phyloP scores from a whole-genome alignment of 2,329 filamentous ascomycete species.

The Colletotrichum sp. region DNA sequence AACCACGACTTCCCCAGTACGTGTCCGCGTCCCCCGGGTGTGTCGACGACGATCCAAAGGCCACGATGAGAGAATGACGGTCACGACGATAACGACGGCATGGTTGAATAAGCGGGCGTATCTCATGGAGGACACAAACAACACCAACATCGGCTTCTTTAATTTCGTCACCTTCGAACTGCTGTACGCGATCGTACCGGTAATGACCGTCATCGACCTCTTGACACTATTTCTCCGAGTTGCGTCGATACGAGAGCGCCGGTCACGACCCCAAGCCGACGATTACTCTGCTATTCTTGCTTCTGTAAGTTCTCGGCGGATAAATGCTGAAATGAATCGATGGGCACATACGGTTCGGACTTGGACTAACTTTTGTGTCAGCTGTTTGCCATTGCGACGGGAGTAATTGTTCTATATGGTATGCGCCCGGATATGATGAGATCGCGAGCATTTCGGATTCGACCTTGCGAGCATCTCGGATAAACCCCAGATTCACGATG shows the following conservation, averaged over 20 bases:
- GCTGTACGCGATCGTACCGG: background rate
- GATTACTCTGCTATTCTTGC: background rate
- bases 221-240: background rate
- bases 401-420: background rate
- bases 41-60: background rate
- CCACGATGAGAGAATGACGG: background rate
- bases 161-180: constrained; percentile 2
- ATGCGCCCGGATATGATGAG: background rate
- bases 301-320: background rate
- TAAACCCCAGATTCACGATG: background rate
- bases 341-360: rapidly evolving
- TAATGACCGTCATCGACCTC: background rate
- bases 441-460: background rate
- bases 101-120: background rate
- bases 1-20: background rate
- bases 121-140: background rate
- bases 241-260: background rate
- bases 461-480: background rate
- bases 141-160: background rate
- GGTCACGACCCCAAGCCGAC: background rate
- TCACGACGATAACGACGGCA: background rate
- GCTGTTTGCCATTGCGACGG: background rate
- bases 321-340: rapidly evolving
- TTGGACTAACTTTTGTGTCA: background rate
- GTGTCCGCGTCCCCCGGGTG: background rate